These are phyloP conservation scores for Leccinum incarnatum DNA, from an alignment of 768 basidiomycete species.

Conservation along the genomic window DNA sequence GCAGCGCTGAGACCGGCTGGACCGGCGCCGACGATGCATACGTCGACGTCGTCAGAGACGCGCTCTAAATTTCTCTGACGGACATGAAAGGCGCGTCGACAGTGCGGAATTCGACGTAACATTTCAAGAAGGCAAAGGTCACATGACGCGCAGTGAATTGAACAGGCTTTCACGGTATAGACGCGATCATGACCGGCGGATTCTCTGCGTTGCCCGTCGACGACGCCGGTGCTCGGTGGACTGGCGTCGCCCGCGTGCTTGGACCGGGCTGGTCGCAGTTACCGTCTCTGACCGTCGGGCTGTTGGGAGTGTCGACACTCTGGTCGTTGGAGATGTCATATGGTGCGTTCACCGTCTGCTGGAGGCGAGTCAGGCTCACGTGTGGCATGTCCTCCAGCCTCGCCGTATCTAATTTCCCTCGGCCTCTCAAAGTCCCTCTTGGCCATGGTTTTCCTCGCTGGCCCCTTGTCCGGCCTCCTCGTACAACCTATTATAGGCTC, in stretches of 20 bases:
- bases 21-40: slow-evolving; percentile 95
- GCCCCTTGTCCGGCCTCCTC: slow-evolving; percentile 84
- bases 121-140: too few species aligned
- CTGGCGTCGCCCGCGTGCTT: slow-evolving; percentile 41
- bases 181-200: slow-evolving; percentile 37
- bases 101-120: background rate
- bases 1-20: slow-evolving; percentile 97
- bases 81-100: slow-evolving; percentile 18
- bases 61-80: slow-evolving; percentile 57
- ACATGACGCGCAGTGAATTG: background rate
- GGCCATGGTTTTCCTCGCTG: slow-evolving; percentile 90
- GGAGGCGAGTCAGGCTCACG: background rate
- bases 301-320: slow-evolving; percentile 83
- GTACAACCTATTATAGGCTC: slow-evolving; percentile 87
- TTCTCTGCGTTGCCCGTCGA: slow-evolving; percentile 45
- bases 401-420: slow-evolving; percentile 87
- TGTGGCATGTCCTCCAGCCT: slow-evolving; percentile 38
- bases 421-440: slow-evolving; percentile 85
- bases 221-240: slow-evolving; percentile 38
- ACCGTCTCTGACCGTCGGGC: slow-evolving; percentile 70
- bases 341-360: slow-evolving; percentile 35
- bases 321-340: slow-evolving; percentile 98
- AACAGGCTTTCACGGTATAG: background rate
- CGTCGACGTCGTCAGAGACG: slow-evolving; percentile 89
- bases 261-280: slow-evolving; percentile 69